Evolutionary conservation across 202 grass and related monocot genomes (phyloP).

Genomic region (Cymbopogon flexuosus): DNA sequence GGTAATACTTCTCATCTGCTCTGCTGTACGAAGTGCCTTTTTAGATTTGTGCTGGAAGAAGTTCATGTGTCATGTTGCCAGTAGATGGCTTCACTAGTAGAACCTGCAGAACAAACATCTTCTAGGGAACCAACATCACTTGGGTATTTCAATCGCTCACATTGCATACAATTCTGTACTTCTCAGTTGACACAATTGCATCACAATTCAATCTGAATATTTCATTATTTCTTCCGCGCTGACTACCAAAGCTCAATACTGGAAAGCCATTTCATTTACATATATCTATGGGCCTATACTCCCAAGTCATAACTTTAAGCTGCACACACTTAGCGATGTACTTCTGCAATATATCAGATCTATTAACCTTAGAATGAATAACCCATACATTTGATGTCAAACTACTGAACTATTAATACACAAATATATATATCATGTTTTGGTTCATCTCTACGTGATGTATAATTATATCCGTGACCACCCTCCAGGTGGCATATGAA

Average conservation of each 20-base stretch:
- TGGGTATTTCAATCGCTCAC: not conserved
- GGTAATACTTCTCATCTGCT: not conserved
- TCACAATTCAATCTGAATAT: not conserved
- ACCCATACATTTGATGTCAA: slow-evolving; percentile 5
- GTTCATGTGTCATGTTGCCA: not conserved
- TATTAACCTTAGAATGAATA: slow-evolving; percentile 2
- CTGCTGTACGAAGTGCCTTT: not conserved
- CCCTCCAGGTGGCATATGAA: not conserved
- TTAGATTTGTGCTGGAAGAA: not conserved
- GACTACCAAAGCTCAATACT: not conserved
- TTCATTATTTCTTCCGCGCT: not conserved
- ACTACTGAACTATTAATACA: slow-evolving; percentile 22
- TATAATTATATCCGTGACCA: not conserved
- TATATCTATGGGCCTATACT: not conserved
- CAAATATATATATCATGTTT: not conserved
- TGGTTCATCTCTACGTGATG: not conserved
- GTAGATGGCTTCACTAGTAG: not conserved
- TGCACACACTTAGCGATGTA: not conserved
- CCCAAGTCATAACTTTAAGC: slow-evolving; percentile 26
- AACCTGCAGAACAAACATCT: not conserved
- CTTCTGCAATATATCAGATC: not conserved
- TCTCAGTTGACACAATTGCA: not conserved
- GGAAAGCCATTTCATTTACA: not conserved
- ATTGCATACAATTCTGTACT: not conserved
- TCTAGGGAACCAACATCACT: not conserved